Base-by-base conservation (phyloP, 306 rosid species). In the Lagenaria siceraria region DNA sequence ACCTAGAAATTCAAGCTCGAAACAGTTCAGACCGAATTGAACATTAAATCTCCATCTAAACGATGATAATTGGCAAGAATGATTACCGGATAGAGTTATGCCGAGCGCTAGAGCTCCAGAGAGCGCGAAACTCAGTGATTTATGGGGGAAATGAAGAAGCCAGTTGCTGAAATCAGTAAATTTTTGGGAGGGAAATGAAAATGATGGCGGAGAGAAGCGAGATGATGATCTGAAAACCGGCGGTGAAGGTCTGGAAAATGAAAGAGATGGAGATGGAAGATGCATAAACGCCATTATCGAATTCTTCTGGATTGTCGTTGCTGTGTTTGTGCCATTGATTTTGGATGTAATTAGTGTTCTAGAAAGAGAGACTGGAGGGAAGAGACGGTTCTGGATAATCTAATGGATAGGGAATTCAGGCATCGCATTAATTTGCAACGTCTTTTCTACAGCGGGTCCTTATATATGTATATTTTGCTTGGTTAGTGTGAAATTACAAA, bases 81-180 rank as follows among this genome's bases (percentile, higher is more conserved):
- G 18, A 53, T 74, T 82, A 84, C 98, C 97, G 61, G 92, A 82
- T 59, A 92, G 83, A 56, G 90, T 80, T 12, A 90, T 40, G 19
- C 90, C 92, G 33, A 92, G 87, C 5, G 97, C 81, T 64, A 95
- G 87, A 36, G 90, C 91, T 10, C 90, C 92, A 0, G 97, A 87
- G 52, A 95, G 86, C 75, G 83, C 86, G 31, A 86, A 84, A 51
- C 80, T 88, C 38, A 88, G 78, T 58, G 97, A 82, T 58, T 87
- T 90, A 19, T 84, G 81, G 42, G 75, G 82, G 27, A 84, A 35
- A 51, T 79, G 77, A 19, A 83, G 46, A 52, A 86, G 33, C 75
- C 82, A 76, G 24, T 80, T 52, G 64, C 25, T 48, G 78, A 46
- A 42, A 43, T 74, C 80, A 63, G 77, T 75, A 11, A 58, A 77